Evolutionary conservation across 257 asterid genomes (phyloP).

Genomic region (Apocynum venetum): DNA sequence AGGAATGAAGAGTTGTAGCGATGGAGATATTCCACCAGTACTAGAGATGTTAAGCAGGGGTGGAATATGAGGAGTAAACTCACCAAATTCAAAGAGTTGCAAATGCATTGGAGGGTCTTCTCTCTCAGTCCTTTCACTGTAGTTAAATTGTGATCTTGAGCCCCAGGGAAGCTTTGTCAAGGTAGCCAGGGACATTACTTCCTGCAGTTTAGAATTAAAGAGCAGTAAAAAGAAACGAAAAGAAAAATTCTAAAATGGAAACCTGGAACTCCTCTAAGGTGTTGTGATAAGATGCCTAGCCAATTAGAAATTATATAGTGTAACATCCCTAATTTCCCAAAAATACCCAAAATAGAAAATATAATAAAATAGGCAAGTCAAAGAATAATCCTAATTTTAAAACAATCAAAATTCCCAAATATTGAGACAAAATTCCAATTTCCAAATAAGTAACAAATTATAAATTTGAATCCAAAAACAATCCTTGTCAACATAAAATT

Average conservation of each 20-base stretch:
- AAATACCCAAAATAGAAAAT: too few species aligned
- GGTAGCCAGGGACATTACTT: slow-evolving; percentile 55
- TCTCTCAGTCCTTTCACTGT: too few species aligned
- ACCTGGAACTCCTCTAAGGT: not conserved
- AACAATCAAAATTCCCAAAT: too few species aligned
- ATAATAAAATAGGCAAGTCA: too few species aligned
- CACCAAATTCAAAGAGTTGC: slow-evolving; percentile 76
- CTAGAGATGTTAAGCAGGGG: not conserved
- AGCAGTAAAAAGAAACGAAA: not conserved
- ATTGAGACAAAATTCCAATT: too few species aligned
- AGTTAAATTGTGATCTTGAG: slow-evolving; percentile 39
- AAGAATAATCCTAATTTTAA: too few species aligned
- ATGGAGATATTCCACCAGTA: not conserved
- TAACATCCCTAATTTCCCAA: too few species aligned
- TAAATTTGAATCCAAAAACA: too few species aligned
- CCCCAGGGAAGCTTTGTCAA: slow-evolving; percentile 77
- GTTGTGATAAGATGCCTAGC: not conserved
- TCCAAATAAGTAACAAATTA: too few species aligned
- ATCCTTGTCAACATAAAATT: too few species aligned
- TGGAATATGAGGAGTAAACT: slow-evolving; percentile 3
- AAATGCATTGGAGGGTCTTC: slow-evolving; percentile 43
- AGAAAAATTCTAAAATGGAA: not conserved
- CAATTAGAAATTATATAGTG: not conserved
- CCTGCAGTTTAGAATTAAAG: slow-evolving; percentile 33
- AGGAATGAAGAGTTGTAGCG: not conserved